Evolutionary conservation across 2,329 filamentous ascomycete species (phyloP), one percentile per base, ranked within the genome.

Genomic region (Pseudocercospora vitis): DNA sequence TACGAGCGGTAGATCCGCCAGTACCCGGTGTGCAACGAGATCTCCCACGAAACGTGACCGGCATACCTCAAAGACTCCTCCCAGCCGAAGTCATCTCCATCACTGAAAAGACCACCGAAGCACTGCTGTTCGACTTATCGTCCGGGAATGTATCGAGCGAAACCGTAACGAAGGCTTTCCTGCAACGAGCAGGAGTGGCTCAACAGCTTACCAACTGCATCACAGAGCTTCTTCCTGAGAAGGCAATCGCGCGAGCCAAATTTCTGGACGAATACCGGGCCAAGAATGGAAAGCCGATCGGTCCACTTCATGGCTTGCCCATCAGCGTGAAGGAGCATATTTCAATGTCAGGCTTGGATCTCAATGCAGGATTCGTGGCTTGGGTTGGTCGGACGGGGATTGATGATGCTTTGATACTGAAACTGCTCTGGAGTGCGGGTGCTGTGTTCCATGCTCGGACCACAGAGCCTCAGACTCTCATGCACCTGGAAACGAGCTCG

Each of bases 131-230:
- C 14, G 67, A 67, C 48, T 70, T 84, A 29, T 72, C 76, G n/a
- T 26, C 32, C n/a, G 49, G 48, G n/a, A 39, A 26, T 18, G 3
- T 53, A 11, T 39, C 47, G n/a, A 71, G 75, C 26, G 70, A 69
- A 1, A 65, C 71, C 12, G 77, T 83, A 7, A 75, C 73, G 2
- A 75, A 71, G 26, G 81, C 81, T 1, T 84, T 83, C 64, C 68
- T 83, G 37, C 71, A 78, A 39, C 71, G 81, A 33, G 81, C 81
- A 21, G 79, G 66, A 3, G 65, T 84, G 16, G 80, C 81, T 1
- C 78, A 80, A 56, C 74, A 73, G 60, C 68, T 80, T 44, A 72
- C 69, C 3, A 78, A 77, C 60, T 79, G 76, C 55, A 64, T 78
- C 16, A 77, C 75, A 0, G 71, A 73, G 62, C 65, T 75, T 0